Evolutionary conservation across 2,329 filamentous ascomycete species (phyloP).

Genomic region (Cryphonectria naterciae): DNA sequence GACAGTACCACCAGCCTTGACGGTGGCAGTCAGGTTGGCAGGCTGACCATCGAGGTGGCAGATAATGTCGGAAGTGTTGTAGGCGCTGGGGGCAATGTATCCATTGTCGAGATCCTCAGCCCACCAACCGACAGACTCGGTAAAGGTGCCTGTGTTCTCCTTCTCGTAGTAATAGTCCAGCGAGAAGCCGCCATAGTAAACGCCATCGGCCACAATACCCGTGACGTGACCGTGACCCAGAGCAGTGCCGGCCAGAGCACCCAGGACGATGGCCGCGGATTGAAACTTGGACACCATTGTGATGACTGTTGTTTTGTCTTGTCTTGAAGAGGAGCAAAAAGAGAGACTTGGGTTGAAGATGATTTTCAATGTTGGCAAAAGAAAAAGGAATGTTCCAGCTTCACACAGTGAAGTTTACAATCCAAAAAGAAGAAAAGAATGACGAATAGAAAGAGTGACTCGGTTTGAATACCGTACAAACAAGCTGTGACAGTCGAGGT

Average conservation of each 20-base stretch:
- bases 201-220: constrained; percentile 22
- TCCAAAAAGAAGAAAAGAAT: not conserved
- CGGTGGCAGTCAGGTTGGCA: constrained; percentile 24
- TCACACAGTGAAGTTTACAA: constrained; percentile 21
- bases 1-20: constrained; percentile 30
- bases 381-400: constrained; percentile 15
- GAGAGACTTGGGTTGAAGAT: not conserved
- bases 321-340: not conserved
- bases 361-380: not conserved
- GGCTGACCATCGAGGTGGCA: constrained; percentile 20
- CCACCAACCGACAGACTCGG: constrained; percentile 37
- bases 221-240: constrained; percentile 24
- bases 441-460: constrained; percentile 15
- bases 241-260: constrained; percentile 14
- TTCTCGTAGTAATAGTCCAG: constrained; percentile 34
- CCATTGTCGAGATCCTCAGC: constrained; percentile 36
- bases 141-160: constrained; percentile 34
- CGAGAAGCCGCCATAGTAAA: constrained; percentile 24
- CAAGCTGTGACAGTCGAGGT: constrained; percentile 3
- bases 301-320: not conserved
- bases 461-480: constrained; percentile 11
- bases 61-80: constrained; percentile 27
- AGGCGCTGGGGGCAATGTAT: constrained; percentile 19
- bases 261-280: constrained; percentile 9
- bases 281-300: constrained; percentile 18